These are phyloP conservation scores for Tolypocladium ophioglossoides DNA, from an alignment of 2,329 filamentous ascomycete species.

Conservation along the genomic window DNA sequence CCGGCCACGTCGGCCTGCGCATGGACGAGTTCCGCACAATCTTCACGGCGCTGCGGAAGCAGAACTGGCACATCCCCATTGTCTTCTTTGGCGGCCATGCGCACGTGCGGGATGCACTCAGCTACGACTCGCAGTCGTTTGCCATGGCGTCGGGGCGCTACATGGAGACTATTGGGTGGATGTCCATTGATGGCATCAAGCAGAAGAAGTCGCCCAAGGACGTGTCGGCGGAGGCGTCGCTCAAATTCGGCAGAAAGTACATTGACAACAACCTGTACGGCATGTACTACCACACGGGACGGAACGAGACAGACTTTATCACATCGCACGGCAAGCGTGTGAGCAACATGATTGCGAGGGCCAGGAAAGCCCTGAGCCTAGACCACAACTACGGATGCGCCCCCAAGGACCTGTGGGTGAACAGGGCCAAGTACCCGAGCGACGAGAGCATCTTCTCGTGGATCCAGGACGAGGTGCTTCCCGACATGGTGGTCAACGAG, in stretches of 20 bases:
- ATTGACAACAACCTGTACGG: conserved; percentile 91
- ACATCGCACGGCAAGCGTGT: conserved; percentile 67
- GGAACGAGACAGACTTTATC: conserved; percentile 61
- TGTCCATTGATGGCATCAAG: conserved; percentile 64
- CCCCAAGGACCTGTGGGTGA: conserved; percentile 73
- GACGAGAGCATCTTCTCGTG: conserved; percentile 70
- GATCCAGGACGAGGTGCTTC: conserved; percentile 67
- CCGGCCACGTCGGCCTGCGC: conserved; percentile 74
- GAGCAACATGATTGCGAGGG: conserved; percentile 56
- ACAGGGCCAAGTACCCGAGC: conserved; percentile 61
- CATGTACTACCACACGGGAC: conserved; percentile 67
- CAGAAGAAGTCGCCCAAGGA: conserved; percentile 14
- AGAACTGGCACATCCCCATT: conserved; percentile 74
- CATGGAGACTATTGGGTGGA: conserved; percentile 90
- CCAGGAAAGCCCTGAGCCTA: conserved; percentile 59
- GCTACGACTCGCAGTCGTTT: conserved; percentile 67
- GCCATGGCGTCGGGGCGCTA: conserved; percentile 83
- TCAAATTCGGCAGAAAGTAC: conserved; percentile 67
- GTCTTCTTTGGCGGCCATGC: conserved; percentile 87
- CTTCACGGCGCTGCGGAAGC: conserved; percentile 65
- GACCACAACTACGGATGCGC: conserved; percentile 75
- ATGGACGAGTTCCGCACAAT: conserved; percentile 71
- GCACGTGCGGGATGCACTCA: conserved; percentile 76
- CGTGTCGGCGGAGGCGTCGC: conserved; percentile 20
- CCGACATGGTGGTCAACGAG: conserved; percentile 49